phyloP scores from a whole-genome alignment of 441 rosid species.

The Gossypium davidsonii region DNA sequence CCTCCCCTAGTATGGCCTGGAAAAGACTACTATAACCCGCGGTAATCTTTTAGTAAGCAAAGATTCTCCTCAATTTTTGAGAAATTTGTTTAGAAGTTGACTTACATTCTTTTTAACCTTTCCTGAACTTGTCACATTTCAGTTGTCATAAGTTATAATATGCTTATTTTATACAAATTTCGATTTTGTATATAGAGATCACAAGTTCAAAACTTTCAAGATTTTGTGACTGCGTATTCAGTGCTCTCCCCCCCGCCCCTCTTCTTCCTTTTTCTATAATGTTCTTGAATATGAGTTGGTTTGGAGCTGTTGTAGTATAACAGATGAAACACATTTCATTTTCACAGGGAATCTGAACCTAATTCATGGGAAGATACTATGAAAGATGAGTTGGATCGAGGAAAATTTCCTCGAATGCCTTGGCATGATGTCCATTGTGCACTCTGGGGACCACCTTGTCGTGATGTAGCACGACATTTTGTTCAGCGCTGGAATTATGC shows the following conservation, averaged over 20 bases:
- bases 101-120: not conserved
- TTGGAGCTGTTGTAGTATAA: not conserved
- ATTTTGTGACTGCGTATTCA: not conserved
- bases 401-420: constrained; percentile 92
- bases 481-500: constrained; percentile 99
- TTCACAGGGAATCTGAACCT: constrained; percentile 92
- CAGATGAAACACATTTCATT: not conserved
- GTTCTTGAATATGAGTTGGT: constrained; percentile 7
- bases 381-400: constrained; percentile 93
- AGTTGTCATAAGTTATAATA: not conserved
- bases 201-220: not conserved
- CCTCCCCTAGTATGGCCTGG: constrained; percentile 91
- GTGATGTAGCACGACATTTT: constrained; percentile 91
- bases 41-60: constrained; percentile 35
- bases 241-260: not conserved
- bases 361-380: constrained; percentile 99
- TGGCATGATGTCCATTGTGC: constrained; percentile 99
- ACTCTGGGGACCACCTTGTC: constrained; percentile 97
- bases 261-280: not conserved
- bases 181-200: not conserved
- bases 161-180: not conserved
- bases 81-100: constrained; percentile 1
- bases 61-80: not conserved
- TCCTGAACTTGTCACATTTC: not conserved
- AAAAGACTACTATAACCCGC: constrained; percentile 96